Percentiles rank a stretch among this genome's conserved stretches.
Conservation (phyloP, 1,284 basidiomycete species). For the Flammula alnicola region DNA sequence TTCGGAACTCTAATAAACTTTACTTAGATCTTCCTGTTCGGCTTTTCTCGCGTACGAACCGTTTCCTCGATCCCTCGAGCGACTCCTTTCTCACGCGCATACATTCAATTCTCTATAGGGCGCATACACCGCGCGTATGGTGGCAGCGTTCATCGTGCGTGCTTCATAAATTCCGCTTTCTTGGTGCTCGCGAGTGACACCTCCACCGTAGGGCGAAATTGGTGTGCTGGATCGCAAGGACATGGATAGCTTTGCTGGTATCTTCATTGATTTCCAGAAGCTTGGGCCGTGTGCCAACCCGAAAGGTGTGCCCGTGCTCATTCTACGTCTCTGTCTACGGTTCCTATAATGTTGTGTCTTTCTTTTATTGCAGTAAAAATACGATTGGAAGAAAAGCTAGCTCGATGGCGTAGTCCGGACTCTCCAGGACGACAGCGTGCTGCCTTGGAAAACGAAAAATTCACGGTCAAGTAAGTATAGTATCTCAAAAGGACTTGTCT, state of each 20-base stretch:
- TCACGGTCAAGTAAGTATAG: slow-evolving; percentile 9
- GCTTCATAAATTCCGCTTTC: too few relatives aligned
- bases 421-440: slow-evolving; percentile 9
- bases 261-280: slow-evolving; percentile 64
- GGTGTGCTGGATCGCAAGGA: slow-evolving; percentile 65
- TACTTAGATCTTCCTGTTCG: slow-evolving; percentile 11
- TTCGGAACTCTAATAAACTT: not conserved
- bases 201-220: slow-evolving; percentile 63
- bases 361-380: not conserved
- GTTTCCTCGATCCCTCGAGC: not conserved
- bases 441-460: slow-evolving; percentile 1
- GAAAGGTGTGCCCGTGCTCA: too few relatives aligned
- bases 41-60: slow-evolving; percentile 14
- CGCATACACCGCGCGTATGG: slow-evolving; percentile 74
- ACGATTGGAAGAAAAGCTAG: not conserved
- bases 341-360: too few relatives aligned
- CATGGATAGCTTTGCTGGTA: slow-evolving; percentile 68
- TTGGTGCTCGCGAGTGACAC: too few relatives aligned
- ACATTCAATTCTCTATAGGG: slow-evolving; percentile 52
- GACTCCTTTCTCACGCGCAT: not conserved
- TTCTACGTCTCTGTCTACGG: too few relatives aligned
- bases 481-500: not conserved
- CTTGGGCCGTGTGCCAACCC: slow-evolving; percentile 47
- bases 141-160: slow-evolving; percentile 40
- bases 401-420: not conserved